Base-by-base conservation (phyloP, 768 basidiomycete genomes). In the Tulasnella sp. region DNA sequence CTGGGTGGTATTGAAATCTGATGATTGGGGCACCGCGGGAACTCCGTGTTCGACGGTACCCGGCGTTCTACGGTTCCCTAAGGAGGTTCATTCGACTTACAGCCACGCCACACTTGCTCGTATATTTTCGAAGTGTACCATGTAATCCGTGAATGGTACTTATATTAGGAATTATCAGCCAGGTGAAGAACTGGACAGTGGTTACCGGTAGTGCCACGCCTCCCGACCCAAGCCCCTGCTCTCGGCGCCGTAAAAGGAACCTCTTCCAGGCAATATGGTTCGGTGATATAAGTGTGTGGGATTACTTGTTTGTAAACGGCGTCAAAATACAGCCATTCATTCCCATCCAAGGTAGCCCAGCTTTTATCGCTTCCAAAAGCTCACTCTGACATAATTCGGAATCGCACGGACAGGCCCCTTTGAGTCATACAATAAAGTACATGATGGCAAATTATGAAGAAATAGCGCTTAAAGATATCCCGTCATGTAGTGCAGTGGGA, bases 1-100 rank as follows among this genome's bases (percentile, higher is more conserved):
- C 26, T 37, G 32, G 73, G 44, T 26, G 26, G 73, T 29, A 74
- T 55, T 74, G 73, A 74, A 74, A 74, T 74, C 51, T 55, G 73
- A 74, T 74, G 73, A 74, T 74, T 35, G 4, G 61, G 7, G 61
- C 13, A 67, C 61, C 61, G 61, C 61, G 61, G 61, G 61, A 67
- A 67, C 26, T 16, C 32, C 23, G 16, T 29, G 61, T 67, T 67
- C 61, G 26, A 13, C 61, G 4, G 5, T 4, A 6, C 16, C 9
- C 23, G 48, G 9, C 20, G 29, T 67, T 67, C 61, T 35, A 67
- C 26, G 26, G 5, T 35, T 29, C 13, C 26, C 61, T 16, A 1
- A 44, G 44, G 16, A 16, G 44, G 44, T 44, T 15, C 44, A 44
- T 44, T 13, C 11, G 11, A 40, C 6, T 44, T 44, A 3, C 44